These are phyloP conservation scores for Tetradesmus lagerheimii DNA, from an alignment of 139 green algal species.

Conservation along the genomic window DNA sequence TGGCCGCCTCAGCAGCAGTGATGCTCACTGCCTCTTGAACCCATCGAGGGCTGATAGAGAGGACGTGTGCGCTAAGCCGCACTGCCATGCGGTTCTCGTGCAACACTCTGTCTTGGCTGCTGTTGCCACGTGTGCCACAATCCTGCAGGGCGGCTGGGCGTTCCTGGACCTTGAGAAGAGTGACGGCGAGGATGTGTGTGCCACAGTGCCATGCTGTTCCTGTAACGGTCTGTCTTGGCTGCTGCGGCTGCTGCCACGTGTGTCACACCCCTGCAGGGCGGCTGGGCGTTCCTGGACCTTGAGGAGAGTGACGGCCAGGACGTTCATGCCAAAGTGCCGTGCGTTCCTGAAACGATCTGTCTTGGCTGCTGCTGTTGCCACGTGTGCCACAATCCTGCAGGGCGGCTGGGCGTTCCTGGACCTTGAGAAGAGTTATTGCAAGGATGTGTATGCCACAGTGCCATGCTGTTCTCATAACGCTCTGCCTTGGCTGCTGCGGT, in stretches of 20 bases:
- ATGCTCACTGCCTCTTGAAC: too few relatives aligned
- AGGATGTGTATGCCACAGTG: too few relatives aligned
- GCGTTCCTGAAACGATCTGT: too few relatives aligned
- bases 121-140: not conserved
- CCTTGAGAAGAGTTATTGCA: slow-evolving; percentile 83
- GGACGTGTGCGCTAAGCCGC: too few relatives aligned
- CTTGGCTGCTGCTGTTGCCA: not conserved
- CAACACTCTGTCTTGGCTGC: too few relatives aligned
- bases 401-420: slow-evolving; percentile 99
- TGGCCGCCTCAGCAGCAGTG: too few relatives aligned
- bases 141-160: slow-evolving; percentile 90
- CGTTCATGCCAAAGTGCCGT: too few relatives aligned
- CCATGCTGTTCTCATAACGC: too few relatives aligned
- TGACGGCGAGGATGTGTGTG: slow-evolving; percentile 82
- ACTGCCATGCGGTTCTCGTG: too few relatives aligned
- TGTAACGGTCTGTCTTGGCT: too few relatives aligned
- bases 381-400: not conserved
- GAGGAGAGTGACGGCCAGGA: slow-evolving; percentile 84
- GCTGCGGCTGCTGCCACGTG: not conserved
- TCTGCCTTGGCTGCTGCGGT: not conserved
- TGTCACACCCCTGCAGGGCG: slow-evolving; percentile 65
- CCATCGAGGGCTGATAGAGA: too few relatives aligned
- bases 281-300: slow-evolving; percentile 98
- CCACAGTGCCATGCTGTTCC: too few relatives aligned
- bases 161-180: slow-evolving; percentile 95